Percentiles rank a stretch among this genome's conserved stretches.
Conservation (phyloP, 208 protist species). For the Leishmania major region DNA sequence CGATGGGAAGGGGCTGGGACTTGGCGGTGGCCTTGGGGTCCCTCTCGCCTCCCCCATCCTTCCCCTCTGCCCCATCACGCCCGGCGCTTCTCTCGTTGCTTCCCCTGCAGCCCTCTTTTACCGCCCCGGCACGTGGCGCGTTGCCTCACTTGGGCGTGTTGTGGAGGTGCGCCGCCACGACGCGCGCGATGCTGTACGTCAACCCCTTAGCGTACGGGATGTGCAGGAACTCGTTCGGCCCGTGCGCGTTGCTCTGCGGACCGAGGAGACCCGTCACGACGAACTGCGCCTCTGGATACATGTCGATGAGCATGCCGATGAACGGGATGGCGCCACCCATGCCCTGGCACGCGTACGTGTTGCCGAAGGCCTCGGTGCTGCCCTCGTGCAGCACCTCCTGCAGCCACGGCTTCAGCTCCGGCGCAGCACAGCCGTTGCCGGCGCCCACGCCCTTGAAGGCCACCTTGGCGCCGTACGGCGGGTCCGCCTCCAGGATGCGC, state of each 20-base stretch:
- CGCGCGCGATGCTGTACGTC: conserved; percentile 71
- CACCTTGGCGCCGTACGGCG: conserved; percentile 93
- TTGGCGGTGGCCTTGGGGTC: not conserved
- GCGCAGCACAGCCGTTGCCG: conserved; percentile 89
- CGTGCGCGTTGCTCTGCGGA: conserved; percentile 93
- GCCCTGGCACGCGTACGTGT: conserved; percentile 67
- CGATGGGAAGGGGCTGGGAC: not conserved
- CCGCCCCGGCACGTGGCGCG: not conserved
- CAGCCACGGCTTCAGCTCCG: conserved; percentile 84
- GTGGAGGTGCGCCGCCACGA: conserved; percentile 78
- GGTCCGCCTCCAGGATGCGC: conserved; percentile 80
- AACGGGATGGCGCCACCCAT: conserved; percentile 95
- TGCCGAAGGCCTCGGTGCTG: conserved; percentile 81
- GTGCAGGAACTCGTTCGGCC: conserved; percentile 96
- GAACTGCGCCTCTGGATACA: conserved; percentile 94
- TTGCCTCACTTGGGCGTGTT: conserved; percentile 47
- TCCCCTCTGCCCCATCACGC: not conserved
- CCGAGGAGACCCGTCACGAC: conserved; percentile 94
- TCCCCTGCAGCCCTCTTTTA: no score
- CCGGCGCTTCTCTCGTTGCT: not conserved
- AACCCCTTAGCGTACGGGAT: conserved; percentile 90
- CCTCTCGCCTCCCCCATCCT: not conserved
- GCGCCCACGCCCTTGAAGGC: conserved; percentile 53
- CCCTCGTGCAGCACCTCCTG: conserved; percentile 64
- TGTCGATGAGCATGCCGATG: conserved; percentile 90